A percentile compares a stretch with the other conserved stretches of the same genome.
Evolutionary conservation across 2,329 filamentous ascomycete genomes (phyloP).

Genomic region (Lachnellula suecica): DNA sequence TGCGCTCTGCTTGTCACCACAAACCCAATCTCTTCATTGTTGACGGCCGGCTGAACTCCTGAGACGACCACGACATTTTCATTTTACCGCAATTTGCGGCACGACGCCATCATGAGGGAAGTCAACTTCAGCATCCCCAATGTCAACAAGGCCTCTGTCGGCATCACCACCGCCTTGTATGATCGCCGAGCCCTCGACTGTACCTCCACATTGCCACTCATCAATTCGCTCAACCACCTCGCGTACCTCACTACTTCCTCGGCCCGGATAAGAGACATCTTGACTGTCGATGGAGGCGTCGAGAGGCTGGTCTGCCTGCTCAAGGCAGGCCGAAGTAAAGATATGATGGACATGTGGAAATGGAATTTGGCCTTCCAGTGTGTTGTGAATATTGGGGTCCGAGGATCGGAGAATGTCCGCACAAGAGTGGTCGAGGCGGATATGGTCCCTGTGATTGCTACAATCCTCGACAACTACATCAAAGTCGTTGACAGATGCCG

Average conservation of each 20-base stretch:
- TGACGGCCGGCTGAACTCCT: conserved; percentile 16
- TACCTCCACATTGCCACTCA: conserved; percentile 93
- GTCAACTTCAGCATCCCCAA: conserved; percentile 99
- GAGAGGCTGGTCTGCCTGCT: conserved; percentile 95
- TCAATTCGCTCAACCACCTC: conserved; percentile 98
- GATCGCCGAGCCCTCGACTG: conserved; percentile 96
- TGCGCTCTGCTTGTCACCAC: conserved; percentile 9
- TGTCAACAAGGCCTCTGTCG: conserved; percentile 98
- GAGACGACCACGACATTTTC: conserved; percentile 10
- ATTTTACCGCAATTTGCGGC: conserved; percentile 23
- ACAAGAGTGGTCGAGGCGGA: conserved; percentile 97
- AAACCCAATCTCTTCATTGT: conserved; percentile 11
- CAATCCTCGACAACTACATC: conserved; percentile 97
- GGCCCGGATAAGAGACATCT: conserved; percentile 92
- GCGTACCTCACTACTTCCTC: conserved; percentile 98
- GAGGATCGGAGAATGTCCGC: conserved; percentile 89
- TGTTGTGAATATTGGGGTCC: conserved; percentile 96
- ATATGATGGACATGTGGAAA: conserved; percentile 99
- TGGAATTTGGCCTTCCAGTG: conserved; percentile 99
- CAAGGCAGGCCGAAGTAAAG: conserved; percentile 94
- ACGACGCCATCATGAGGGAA: conserved; percentile 79
- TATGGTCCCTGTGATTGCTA: conserved; percentile 98
- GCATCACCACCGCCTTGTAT: conserved; percentile 97
- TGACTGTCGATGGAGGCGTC: conserved; percentile 97
- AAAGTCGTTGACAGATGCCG: conserved; percentile 91